A percentile compares a stretch with the other conserved stretches of the same genome.
Evolutionary conservation across 352 stramenopile genomes (phyloP).

Genomic region (Globisporangium cystogenes): DNA sequence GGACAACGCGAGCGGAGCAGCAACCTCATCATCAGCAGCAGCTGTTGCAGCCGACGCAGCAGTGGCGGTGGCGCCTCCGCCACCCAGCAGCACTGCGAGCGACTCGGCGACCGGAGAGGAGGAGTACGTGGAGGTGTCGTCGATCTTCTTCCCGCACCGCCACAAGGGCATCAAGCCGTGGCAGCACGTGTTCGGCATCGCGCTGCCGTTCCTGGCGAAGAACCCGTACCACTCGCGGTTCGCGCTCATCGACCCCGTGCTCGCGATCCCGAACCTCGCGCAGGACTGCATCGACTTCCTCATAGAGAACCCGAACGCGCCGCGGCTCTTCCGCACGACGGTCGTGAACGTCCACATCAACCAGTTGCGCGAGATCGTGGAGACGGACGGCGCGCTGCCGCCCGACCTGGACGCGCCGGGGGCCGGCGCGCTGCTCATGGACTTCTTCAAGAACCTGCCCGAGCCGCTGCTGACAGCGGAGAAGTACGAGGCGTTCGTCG

Average conservation of each 20-base stretch:
- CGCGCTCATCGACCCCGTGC: constrained; percentile 64
- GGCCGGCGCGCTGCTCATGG: constrained; percentile 61
- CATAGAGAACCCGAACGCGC: constrained; percentile 48
- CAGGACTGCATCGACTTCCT: constrained; percentile 73
- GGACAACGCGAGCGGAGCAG: not conserved
- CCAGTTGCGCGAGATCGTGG: constrained; percentile 68
- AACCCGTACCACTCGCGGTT: constrained; percentile 80
- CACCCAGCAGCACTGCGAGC: not conserved
- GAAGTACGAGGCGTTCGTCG: constrained; percentile 79
- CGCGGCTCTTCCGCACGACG: constrained; percentile 74
- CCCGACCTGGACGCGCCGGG: constrained; percentile 56
- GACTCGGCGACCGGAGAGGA: constrained; percentile 17
- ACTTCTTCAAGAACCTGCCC: constrained; percentile 76
- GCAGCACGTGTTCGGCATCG: constrained; percentile 80
- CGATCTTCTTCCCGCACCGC: constrained; percentile 57
- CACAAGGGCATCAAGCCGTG: constrained; percentile 77
- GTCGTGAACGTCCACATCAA: constrained; percentile 67
- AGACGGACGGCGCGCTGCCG: constrained; percentile 56
- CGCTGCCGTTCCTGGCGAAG: constrained; percentile 62
- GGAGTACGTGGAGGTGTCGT: constrained; percentile 37
- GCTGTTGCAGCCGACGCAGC: constrained; percentile 2
- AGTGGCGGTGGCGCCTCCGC: not conserved
- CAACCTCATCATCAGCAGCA: no score
- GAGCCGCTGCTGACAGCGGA: constrained; percentile 72
- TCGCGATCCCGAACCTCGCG: constrained; percentile 74